Evolutionary conservation across 345 rosid species (phyloP).

Genomic region (Gynandropsis gynandra): DNA sequence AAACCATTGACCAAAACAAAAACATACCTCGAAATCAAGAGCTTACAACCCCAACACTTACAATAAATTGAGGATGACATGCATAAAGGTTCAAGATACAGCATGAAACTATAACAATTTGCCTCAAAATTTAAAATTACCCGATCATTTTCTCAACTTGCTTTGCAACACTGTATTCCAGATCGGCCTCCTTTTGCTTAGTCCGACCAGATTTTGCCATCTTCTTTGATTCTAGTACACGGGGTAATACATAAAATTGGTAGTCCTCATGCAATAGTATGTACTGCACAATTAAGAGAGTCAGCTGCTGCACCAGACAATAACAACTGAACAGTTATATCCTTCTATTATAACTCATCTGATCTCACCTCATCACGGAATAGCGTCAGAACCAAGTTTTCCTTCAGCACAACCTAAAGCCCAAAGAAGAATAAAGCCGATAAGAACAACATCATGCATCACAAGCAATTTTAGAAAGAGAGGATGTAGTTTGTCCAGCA

Average conservation of each 20-base stretch:
- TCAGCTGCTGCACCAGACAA: constrained; percentile 26
- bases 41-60: constrained; percentile 2
- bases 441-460: constrained; percentile 6
- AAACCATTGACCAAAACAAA: constrained; percentile 28
- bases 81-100: constrained; percentile 7
- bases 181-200: constrained; percentile 89
- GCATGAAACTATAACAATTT: constrained; percentile 8
- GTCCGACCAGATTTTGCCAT: constrained; percentile 98
- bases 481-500: constrained; percentile 8
- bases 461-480: constrained; percentile 9
- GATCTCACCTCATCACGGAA: constrained; percentile 90
- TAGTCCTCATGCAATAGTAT: constrained; percentile 86
- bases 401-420: constrained; percentile 86
- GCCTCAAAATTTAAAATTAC: constrained; percentile 27
- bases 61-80: no score
- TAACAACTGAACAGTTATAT: constrained; percentile 6
- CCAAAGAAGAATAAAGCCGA: constrained; percentile 18
- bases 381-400: constrained; percentile 72
- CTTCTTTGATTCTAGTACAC: constrained; percentile 89
- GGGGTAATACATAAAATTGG: constrained; percentile 92
- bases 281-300: constrained; percentile 52
- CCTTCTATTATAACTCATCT: constrained; percentile 11
- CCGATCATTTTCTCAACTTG: constrained; percentile 99
- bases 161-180: constrained; percentile 96
- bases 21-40: constrained; percentile 12